Conservation (phyloP, 768 basidiomycete species). For the Phanerodontia chrysosporium region DNA sequence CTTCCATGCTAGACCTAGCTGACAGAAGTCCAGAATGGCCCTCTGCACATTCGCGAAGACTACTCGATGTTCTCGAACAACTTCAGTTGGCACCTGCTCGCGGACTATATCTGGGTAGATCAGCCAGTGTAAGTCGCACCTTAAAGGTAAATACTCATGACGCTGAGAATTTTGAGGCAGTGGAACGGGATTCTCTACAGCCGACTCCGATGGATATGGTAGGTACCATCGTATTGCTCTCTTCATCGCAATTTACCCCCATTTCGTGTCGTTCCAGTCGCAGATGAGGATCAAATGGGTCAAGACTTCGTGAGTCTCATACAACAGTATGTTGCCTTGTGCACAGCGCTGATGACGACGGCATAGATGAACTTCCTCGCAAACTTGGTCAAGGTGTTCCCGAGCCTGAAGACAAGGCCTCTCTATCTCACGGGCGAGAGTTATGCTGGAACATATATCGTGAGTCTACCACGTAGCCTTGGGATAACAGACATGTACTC, state of each 20-base stretch:
- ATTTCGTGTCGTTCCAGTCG: conserved; percentile 12
- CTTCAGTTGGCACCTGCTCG: conserved; percentile 54
- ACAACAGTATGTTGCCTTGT: neutral
- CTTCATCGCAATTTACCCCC: neutral
- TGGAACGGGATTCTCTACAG: conserved; percentile 63
- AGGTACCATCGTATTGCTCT: conserved; percentile 14
- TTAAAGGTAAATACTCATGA: conserved; percentile 5
- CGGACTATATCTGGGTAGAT: conserved; percentile 73
- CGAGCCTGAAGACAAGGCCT: conserved; percentile 61
- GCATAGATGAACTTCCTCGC: conserved; percentile 65
- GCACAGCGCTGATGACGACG: neutral
- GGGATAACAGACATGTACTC: neutral
- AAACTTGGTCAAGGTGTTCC: conserved; percentile 74
- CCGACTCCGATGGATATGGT: conserved; percentile 59
- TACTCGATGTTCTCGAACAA: conserved; percentile 48
- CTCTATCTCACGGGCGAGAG: conserved; percentile 70
- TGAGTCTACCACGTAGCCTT: conserved; percentile 18
- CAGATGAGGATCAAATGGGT: conserved; percentile 63
- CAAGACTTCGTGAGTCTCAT: conserved; percentile 36
- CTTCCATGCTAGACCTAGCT: too few species aligned
- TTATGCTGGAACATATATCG: conserved; percentile 71
- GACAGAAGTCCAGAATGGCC: conserved; percentile 44
- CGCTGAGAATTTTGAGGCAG: conserved; percentile 24
- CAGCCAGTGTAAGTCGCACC: conserved; percentile 55
- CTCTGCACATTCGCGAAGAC: conserved; percentile 52